Conservation (phyloP, 73 alveolate species). For the Paramecium sexaurelia region DNA sequence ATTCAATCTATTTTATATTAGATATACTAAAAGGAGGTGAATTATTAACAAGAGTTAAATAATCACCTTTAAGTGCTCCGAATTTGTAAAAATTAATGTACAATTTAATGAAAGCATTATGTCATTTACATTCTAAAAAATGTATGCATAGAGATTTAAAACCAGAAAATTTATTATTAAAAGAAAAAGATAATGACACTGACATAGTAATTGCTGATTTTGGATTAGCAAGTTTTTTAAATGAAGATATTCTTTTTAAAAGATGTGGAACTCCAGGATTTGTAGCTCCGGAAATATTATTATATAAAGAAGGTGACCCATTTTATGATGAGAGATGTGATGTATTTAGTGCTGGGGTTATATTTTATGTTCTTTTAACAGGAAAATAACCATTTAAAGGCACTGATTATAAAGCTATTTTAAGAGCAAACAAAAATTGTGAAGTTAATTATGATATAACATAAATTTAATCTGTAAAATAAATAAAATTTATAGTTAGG, state of each 20-base stretch:
- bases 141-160: conserved; percentile 67
- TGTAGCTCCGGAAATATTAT: conserved; percentile 68
- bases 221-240: conserved; percentile 64
- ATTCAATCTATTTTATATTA: conserved; percentile 64
- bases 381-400: conserved; percentile 69
- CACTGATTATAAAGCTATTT: conserved; percentile 57
- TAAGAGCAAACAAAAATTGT: conserved; percentile 67
- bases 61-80: not conserved
- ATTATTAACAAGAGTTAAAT: conserved; percentile 40
- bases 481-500: not conserved
- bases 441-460: conserved; percentile 51
- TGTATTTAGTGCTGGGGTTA: conserved; percentile 67
- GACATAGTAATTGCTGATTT: conserved; percentile 67
- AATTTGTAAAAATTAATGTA: conserved; percentile 48
- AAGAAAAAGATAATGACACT: conserved; percentile 50
- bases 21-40: conserved; percentile 69
- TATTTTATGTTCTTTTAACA: conserved; percentile 50
- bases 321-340: conserved; percentile 70
- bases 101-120: conserved; percentile 57
- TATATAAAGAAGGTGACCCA: conserved; percentile 69
- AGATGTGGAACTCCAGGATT: conserved; percentile 73
- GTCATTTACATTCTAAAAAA: conserved; percentile 59
- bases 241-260: conserved; percentile 62
- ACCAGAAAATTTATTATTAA: conserved; percentile 65
- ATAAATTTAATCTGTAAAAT: not conserved